Evolutionary conservation across 1,139 yeast species (phyloP).

Genomic region (Nakaseomyces bracarensis): DNA sequence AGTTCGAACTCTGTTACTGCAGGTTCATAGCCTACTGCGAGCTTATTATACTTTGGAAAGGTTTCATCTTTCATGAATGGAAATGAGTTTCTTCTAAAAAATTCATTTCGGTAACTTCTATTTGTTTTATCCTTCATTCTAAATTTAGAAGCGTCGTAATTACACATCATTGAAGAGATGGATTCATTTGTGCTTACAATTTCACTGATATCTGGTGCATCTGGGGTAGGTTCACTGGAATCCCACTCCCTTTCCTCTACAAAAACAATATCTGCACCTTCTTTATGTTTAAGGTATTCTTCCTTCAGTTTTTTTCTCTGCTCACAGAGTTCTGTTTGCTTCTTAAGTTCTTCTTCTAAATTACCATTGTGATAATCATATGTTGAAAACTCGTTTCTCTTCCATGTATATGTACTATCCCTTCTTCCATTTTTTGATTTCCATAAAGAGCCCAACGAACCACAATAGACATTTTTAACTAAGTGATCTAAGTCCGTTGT

Average conservation of each 20-base stretch:
- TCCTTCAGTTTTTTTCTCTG: constrained; percentile 10
- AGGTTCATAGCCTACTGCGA: constrained; percentile 2
- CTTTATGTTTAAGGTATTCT: constrained; percentile 6
- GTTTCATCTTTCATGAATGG: constrained; percentile 16
- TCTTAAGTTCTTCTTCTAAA: constrained; percentile 24
- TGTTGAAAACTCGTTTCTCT: constrained; percentile 17
- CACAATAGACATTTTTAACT: constrained; percentile 37
- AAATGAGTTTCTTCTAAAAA: constrained; percentile 22
- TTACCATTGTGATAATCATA: constrained; percentile 29
- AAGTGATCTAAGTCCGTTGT: constrained; percentile 43
- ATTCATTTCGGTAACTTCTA: constrained; percentile 19
- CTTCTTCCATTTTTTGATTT: constrained; percentile 23
- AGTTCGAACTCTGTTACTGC: not conserved
- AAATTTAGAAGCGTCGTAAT: constrained; percentile 22
- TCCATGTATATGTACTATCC: constrained; percentile 16
- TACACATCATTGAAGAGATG: constrained; percentile 26
- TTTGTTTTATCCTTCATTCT: constrained; percentile 15
- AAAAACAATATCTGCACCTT: constrained; percentile 2
- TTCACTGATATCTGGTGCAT: constrained; percentile 16
- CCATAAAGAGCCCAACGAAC: constrained; percentile 43
- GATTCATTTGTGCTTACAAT: constrained; percentile 9
- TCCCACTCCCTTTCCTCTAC: constrained; percentile 11
- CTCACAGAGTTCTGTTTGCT: constrained; percentile 17
- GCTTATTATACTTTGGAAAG: constrained; percentile 1
- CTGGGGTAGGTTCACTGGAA: constrained; percentile 11